Base-by-base conservation (phyloP, 768 basidiomycete species). In the Mycena maculata region DNA sequence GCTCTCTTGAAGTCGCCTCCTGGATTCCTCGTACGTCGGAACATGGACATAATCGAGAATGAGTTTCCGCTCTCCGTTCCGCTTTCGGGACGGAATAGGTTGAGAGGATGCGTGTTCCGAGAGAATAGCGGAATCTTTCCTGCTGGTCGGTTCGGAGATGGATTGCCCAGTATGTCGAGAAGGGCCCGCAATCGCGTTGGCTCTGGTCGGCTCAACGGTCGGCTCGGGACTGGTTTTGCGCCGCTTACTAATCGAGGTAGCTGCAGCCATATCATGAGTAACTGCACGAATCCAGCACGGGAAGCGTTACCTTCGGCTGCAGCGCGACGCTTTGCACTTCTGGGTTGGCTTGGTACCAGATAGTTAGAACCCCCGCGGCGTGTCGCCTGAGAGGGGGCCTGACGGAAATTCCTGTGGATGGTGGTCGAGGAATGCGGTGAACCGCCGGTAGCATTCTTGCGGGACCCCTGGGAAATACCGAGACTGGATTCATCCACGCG, bases 21-120 rank as follows among this genome's bases (percentile, higher is more conserved):
- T 36, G 27, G 27, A 55, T 61, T 68, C 67, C 23, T 63, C 69
- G 23, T 72, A 49, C 36, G 75, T 74, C 20, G 76, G 77, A 18
- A 81, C 63, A 22, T 41, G 71, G 20, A 81, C 64, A 13, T 75
- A 75, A 31, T 80, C 78, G 25, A 81, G 75, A 7, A 71, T 3
- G 12, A 71, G 41, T 52, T 30, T 60, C 52, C 61, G 61, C 39
- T 49, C 67, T n/a, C 70, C 65, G 54, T 65, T 68, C 49, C 55
- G 68, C 56, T 66, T 76, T 28, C 16, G 36, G 1, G 33, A 41
- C 18, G 48, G 67, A 22, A 62, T 47, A 2, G 77, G 77, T 30
- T 71, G 60, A 23, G 80, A 80, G 33, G 39, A 56, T 28, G 49
- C 68, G 44, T 75, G 74, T 28, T 62, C 64, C 8, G 72, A 53